phyloP scores from a whole-genome alignment of 2,329 filamentous ascomycete species.

The Colletotrichum destructivum region DNA sequence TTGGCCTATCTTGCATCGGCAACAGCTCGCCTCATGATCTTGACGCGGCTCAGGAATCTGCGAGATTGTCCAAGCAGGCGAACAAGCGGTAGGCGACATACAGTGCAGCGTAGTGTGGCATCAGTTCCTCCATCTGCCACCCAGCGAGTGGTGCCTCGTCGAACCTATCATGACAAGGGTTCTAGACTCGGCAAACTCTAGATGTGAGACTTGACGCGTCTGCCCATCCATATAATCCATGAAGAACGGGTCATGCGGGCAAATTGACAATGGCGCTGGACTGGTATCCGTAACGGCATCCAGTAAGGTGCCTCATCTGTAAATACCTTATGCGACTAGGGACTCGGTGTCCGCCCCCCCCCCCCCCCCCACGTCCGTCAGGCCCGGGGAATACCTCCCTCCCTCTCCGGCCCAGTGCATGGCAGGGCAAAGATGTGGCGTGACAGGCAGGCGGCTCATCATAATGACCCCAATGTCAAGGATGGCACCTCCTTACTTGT shows the following conservation, averaged over 20 bases:
- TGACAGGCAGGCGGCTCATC: not conserved
- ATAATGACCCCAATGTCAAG: slow-evolving; percentile 3
- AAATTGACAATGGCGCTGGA: not conserved
- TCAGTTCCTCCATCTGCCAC: too few species aligned
- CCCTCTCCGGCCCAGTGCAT: too few species aligned
- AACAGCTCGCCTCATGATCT: slow-evolving; percentile 37
- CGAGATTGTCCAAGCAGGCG: slow-evolving; percentile 14
- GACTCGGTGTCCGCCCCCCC: too few species aligned
- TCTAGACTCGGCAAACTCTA: too few species aligned
- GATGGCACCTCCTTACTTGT: not conserved
- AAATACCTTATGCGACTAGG: too few species aligned
- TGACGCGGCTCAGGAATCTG: not conserved
- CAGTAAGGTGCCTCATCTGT: too few species aligned
- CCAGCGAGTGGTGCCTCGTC: too few species aligned
- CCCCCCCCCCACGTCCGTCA: not conserved
- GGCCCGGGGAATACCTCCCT: not conserved
- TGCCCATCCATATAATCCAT: too few species aligned
- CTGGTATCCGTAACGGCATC: too few species aligned
- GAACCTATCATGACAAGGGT: too few species aligned
- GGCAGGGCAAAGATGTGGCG: not conserved
- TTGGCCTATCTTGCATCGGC: slow-evolving; percentile 22
- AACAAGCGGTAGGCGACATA: too few species aligned
- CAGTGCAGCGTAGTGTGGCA: too few species aligned
- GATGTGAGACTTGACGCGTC: not conserved
- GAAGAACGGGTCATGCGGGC: not conserved